Evolutionary conservation across 2,329 filamentous ascomycete species (phyloP).

Genomic region (Aureobasidium uvarum): DNA sequence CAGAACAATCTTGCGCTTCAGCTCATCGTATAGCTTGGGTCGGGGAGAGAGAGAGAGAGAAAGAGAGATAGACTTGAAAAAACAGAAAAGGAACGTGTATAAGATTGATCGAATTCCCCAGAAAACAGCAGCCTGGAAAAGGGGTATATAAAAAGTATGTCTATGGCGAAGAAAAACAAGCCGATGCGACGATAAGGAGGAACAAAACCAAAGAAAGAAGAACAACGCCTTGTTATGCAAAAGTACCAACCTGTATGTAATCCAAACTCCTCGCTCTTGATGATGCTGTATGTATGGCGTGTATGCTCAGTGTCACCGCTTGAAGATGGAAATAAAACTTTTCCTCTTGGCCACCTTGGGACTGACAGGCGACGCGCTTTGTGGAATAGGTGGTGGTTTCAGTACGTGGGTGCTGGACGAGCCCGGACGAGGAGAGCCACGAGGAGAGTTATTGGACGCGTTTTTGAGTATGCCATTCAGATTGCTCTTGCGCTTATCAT

Average conservation of each 20-base stretch:
- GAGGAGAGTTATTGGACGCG: not conserved
- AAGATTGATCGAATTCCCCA: too few species aligned
- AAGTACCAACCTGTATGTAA: not conserved
- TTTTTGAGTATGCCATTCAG: conserved; percentile 23
- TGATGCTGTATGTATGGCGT: not conserved
- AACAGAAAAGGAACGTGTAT: too few species aligned
- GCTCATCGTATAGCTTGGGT: too few species aligned
- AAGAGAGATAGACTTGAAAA: too few species aligned
- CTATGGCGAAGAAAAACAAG: not conserved
- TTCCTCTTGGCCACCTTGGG: conserved; percentile 48
- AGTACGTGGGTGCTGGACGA: conserved; percentile 26
- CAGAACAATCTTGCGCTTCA: too few species aligned
- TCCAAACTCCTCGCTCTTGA: conserved; percentile 18
- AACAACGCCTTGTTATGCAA: conserved; percentile 11
- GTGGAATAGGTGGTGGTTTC: conserved; percentile 32
- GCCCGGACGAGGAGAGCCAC: not conserved
- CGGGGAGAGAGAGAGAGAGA: too few species aligned
- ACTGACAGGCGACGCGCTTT: conserved; percentile 31
- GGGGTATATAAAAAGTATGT: not conserved
- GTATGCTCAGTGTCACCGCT: not conserved
- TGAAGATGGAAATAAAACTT: conserved; percentile 49
- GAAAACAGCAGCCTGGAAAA: too few species aligned
- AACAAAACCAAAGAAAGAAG: not conserved
- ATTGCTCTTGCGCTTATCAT: conserved; percentile 12
- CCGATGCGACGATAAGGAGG: not conserved